phyloP scores from a whole-genome alignment of 2,329 filamentous ascomycete genomes.

The Aspergillus sp. region DNA sequence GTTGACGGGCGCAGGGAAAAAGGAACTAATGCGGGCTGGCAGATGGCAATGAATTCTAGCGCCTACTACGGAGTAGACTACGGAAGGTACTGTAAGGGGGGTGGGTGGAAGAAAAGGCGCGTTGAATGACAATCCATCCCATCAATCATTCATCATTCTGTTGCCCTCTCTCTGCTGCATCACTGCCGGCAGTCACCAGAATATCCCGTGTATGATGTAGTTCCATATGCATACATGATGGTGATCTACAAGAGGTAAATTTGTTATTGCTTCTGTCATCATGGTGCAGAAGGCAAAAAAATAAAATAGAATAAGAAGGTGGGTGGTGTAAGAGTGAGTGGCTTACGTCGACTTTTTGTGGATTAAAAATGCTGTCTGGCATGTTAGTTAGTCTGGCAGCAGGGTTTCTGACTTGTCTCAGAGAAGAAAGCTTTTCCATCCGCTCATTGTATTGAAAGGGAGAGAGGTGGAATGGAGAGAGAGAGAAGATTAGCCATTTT shows the following conservation, averaged over 20 bases:
- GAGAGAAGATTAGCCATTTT: not conserved
- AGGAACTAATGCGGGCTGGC: constrained; percentile 6
- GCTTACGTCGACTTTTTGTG: not conserved
- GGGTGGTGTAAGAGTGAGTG: not conserved
- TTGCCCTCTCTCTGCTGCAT: not conserved
- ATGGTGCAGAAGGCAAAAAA: not conserved
- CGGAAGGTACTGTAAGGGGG: not conserved
- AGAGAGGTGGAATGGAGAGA: not conserved
- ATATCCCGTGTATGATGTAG: not conserved
- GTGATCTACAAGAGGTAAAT: not conserved
- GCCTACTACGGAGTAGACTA: not conserved
- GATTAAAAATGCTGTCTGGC: not conserved
- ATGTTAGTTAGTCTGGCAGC: not conserved
- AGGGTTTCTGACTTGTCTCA: not conserved
- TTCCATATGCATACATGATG: not conserved
- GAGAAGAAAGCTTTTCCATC: not conserved
- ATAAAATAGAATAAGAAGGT: too few species aligned
- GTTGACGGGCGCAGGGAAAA: constrained; percentile 2
- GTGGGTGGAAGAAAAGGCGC: not conserved
- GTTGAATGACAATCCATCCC: not conserved
- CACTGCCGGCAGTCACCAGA: not conserved
- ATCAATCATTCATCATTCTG: not conserved
- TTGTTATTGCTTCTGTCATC: not conserved
- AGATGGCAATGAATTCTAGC: constrained; percentile 5
- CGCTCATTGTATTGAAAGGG: not conserved